Percentiles rank a stretch among this genome's conserved stretches.
phyloP scores from a whole-genome alignment of 2,329 filamentous ascomycete species.

The Parastagonospora nodorum region DNA sequence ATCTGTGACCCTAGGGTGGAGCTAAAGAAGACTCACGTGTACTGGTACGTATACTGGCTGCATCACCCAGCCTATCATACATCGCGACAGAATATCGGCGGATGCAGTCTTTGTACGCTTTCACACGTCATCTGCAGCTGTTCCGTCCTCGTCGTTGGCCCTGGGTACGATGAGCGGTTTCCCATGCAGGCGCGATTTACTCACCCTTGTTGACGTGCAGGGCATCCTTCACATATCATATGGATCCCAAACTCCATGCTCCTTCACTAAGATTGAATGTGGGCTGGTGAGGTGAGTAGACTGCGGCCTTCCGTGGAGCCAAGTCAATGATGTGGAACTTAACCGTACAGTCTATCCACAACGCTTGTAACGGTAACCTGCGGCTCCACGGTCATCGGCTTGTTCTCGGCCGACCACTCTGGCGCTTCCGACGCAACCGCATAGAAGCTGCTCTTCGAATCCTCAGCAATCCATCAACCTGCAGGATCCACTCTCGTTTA shows the following conservation, averaged over 20 bases:
- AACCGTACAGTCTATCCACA: no score
- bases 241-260: no score
- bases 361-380: slow-evolving; percentile 1
- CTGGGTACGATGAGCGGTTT: no score
- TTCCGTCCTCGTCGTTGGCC: no score
- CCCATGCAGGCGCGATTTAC: no score
- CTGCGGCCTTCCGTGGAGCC: background rate
- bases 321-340: background rate
- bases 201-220: no score
- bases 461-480: background rate
- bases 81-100: background rate
- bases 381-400: slow-evolving; percentile 5
- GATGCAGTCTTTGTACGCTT: no score
- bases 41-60: slow-evolving; percentile 13
- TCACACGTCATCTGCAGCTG: no score
- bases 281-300: no score
- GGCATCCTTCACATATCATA: no score
- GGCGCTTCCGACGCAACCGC: slow-evolving; percentile 14
- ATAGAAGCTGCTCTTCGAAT: background rate
- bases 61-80: background rate
- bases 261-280: no score
- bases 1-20: background rate
- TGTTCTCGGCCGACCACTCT: slow-evolving; percentile 16
- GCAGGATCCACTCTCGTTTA: background rate
- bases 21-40: slow-evolving; percentile 8